phyloP scores from a whole-genome alignment of 179 eudicot species.

The Nepenthes alata region DNA sequence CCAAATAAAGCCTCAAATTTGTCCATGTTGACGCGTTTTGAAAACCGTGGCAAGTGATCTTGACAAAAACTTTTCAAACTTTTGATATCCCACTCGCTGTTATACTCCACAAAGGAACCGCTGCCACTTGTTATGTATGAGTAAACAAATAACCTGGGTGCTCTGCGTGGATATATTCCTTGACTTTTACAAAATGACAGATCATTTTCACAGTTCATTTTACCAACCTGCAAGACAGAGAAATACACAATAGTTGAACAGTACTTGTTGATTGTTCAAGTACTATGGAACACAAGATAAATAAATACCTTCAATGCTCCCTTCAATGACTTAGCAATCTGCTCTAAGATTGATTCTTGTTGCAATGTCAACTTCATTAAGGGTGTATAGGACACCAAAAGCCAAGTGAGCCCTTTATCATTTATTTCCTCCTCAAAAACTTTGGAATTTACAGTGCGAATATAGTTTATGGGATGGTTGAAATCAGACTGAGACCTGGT shows the following conservation, averaged over 20 bases:
- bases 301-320: conserved; percentile 60
- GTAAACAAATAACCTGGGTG: conserved; percentile 49
- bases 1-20: conserved; percentile 31
- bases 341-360: conserved; percentile 49
- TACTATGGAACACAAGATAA: not conserved
- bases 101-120: conserved; percentile 74
- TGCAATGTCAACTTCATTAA: conserved; percentile 26
- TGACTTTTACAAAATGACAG: conserved; percentile 56
- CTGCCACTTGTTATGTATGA: conserved; percentile 45
- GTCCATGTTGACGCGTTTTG: conserved; percentile 46
- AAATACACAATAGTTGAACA: not conserved
- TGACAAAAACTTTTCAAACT: conserved; percentile 62
- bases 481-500: conserved; percentile 34
- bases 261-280: not conserved
- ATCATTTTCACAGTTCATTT: conserved; percentile 57
- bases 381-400: conserved; percentile 47
- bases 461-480: conserved; percentile 29
- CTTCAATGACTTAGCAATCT: conserved; percentile 44
- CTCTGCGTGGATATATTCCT: conserved; percentile 42
- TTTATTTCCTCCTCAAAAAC: conserved; percentile 57
- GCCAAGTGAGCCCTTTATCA: conserved; percentile 69
- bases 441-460: conserved; percentile 37
- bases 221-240: conserved; percentile 54
- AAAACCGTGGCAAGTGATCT: conserved; percentile 70
- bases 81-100: conserved; percentile 45